Conservation (phyloP, 2,329 filamentous ascomycete genomes). For the Phialophora tarda region DNA sequence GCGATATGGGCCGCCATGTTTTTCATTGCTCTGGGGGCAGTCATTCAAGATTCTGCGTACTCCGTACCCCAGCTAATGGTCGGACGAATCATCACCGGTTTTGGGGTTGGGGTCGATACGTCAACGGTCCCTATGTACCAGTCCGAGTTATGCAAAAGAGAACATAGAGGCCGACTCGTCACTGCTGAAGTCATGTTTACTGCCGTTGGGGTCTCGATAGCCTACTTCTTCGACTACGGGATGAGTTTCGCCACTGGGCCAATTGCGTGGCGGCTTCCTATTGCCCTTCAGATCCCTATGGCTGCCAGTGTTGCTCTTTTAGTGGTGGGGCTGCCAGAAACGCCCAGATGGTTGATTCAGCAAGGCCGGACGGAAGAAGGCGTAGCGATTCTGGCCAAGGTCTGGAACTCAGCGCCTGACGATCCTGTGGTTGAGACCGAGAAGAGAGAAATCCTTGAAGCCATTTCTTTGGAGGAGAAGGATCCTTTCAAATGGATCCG, state of each 20-base stretch:
- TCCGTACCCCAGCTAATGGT: constrained; percentile 47
- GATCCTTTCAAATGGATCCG: constrained; percentile 5
- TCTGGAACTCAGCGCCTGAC: constrained; percentile 47
- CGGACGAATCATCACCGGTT: constrained; percentile 56
- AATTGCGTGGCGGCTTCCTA: constrained; percentile 43
- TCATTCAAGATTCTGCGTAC: constrained; percentile 46
- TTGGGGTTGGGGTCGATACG: constrained; percentile 56
- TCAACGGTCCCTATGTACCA: constrained; percentile 47
- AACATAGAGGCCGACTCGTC: constrained; percentile 52
- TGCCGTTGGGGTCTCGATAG: constrained; percentile 48
- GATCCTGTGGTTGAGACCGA: constrained; percentile 42
- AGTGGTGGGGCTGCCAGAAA: constrained; percentile 52
- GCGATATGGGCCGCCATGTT: constrained; percentile 47
- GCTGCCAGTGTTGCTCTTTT: constrained; percentile 42
- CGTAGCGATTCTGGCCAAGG: constrained; percentile 39
- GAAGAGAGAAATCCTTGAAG: constrained; percentile 22
- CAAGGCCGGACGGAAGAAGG: constrained; percentile 39
- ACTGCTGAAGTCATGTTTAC: constrained; percentile 51
- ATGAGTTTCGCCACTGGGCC: constrained; percentile 48
- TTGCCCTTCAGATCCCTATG: constrained; percentile 45
- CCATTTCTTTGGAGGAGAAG: constrained; percentile 46
- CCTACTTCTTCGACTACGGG: constrained; percentile 51
- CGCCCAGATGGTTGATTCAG: constrained; percentile 45
- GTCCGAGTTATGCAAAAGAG: constrained; percentile 51
- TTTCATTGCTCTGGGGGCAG: constrained; percentile 44